Evolutionary conservation across 805 yeast species (phyloP), one percentile per base, ranked within the genome.

Genomic region (Lipomyces orientalis): DNA sequence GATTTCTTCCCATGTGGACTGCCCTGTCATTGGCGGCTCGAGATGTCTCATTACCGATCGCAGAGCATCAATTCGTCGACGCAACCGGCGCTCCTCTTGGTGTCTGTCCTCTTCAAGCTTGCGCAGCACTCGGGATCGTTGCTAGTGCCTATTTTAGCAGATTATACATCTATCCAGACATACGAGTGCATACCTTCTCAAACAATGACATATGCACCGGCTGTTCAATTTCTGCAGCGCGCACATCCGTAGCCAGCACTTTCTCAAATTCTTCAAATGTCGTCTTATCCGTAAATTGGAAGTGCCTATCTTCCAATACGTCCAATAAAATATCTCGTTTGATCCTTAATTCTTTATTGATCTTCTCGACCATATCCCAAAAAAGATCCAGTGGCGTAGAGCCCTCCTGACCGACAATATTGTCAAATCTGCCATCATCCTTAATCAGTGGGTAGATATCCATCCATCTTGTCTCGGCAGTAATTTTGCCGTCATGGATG

Each of bases 301-400:
- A 73, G 7, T 75, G 73, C 6, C 75, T 73, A 39, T 82, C 83
- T 4, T 82, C 77, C 35, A 88, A 72, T 5, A 84, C 76, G 69
- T 84, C 87, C 61, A 85, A 84, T 0, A 87, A 84, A 54, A 88
- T 77, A 61, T 88, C 91, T 63, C 85, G 85, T 74, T 87, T 86
- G 29, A 87, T 86, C 67, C 83, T 84, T 57, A 90, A 75, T 1
- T 81, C 74, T 63, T 87, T 84, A 43, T 84, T 82, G 72, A 86
- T 87, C 64, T 86, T 88, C 71, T 89, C 93, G 2, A 89, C 82
- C 0, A 84, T 73, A 76, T 93, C 97, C 85, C 91, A 85, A 76
- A 89, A 92, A 54, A 90, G 77, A 70, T 92, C 97, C 54, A 88
- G 74, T 0, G 97, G 89, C 0, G 87, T 83, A 0, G 97, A 91